These are phyloP conservation scores for Cladophialophora exuberans DNA, from an alignment of 2,329 filamentous ascomycete species.

Conservation along the genomic window DNA sequence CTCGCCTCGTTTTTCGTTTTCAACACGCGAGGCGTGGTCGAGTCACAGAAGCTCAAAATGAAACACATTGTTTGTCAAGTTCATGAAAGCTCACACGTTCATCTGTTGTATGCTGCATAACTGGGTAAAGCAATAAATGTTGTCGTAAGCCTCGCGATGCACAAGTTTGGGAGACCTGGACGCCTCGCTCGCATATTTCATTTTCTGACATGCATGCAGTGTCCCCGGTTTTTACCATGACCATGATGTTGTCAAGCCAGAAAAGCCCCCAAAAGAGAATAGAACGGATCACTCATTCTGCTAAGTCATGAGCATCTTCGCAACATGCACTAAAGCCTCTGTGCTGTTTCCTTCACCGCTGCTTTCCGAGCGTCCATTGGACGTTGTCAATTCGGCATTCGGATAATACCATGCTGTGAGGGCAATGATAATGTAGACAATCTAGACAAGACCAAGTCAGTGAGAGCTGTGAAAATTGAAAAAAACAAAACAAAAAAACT, in stretches of 20 bases:
- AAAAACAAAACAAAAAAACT: neutral
- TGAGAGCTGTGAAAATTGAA: neutral
- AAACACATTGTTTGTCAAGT: neutral
- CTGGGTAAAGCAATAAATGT: neutral
- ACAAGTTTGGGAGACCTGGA: neutral
- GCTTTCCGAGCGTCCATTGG: constrained; percentile 23
- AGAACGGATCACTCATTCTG: no score
- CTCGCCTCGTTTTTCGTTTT: no score
- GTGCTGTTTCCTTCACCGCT: constrained; percentile 10
- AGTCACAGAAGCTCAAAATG: no score
- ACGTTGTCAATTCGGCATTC: constrained; percentile 43
- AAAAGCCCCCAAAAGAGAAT: no score
- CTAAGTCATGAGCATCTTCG: constrained; percentile 24
- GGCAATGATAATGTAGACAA: constrained; percentile 66
- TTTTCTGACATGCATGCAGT: constrained; percentile 1
- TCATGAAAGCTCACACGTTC: neutral
- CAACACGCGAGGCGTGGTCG: no score
- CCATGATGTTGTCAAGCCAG: no score
- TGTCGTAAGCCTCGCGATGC: neutral
- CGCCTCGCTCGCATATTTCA: constrained; percentile 14
- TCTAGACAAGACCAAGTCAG: constrained; percentile 14
- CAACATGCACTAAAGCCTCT: constrained; percentile 17
- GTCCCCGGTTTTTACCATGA: no score
- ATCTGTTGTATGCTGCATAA: neutral
- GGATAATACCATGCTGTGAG: constrained; percentile 66